Conservation (phyloP, 345 rosid species). For the Hibiscus syriacus region DNA sequence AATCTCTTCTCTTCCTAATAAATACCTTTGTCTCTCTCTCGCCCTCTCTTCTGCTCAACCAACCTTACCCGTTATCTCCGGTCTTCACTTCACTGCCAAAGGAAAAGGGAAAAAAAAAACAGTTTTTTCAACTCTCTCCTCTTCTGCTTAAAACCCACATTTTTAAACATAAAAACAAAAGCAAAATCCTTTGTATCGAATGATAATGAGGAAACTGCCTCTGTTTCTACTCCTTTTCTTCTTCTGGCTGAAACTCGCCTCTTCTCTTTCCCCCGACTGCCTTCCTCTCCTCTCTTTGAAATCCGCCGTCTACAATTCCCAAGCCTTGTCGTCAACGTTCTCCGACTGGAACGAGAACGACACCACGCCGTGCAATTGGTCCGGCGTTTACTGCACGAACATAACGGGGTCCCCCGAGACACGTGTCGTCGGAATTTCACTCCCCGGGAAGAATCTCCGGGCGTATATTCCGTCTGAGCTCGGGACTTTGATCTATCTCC, state of each 20-base stretch:
- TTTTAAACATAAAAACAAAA: not conserved
- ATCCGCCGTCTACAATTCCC: slow-evolving; percentile 62
- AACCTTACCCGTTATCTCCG: not conserved
- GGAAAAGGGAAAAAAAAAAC: not conserved
- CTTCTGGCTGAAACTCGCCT: slow-evolving; percentile 4
- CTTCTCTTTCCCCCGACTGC: slow-evolving; percentile 80
- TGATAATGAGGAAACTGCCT: slow-evolving; percentile 12
- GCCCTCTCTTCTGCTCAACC: slow-evolving; percentile 12
- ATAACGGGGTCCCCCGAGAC: slow-evolving; percentile 45
- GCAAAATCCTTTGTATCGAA: not conserved
- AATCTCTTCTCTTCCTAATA: slow-evolving; percentile 43
- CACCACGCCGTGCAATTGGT: slow-evolving; percentile 75
- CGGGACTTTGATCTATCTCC: slow-evolving; percentile 61
- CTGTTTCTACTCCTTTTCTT: slow-evolving; percentile 13
- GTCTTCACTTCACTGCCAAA: not conserved
- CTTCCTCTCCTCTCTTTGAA: slow-evolving; percentile 78
- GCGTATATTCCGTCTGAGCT: slow-evolving; percentile 96
- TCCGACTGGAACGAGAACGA: slow-evolving; percentile 83
- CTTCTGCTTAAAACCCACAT: slow-evolving; percentile 3
- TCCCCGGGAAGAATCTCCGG: slow-evolving; percentile 59
- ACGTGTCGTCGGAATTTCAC: slow-evolving; percentile 71
- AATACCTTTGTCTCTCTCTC: too few species aligned
- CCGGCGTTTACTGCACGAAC: slow-evolving; percentile 85
- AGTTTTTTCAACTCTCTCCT: not conserved
- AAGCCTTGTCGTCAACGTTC: slow-evolving; percentile 25